Evolutionary conservation across 1,284 basidiomycete genomes (phyloP).

Genomic region (Pyrrhoderma lamaoense): DNA sequence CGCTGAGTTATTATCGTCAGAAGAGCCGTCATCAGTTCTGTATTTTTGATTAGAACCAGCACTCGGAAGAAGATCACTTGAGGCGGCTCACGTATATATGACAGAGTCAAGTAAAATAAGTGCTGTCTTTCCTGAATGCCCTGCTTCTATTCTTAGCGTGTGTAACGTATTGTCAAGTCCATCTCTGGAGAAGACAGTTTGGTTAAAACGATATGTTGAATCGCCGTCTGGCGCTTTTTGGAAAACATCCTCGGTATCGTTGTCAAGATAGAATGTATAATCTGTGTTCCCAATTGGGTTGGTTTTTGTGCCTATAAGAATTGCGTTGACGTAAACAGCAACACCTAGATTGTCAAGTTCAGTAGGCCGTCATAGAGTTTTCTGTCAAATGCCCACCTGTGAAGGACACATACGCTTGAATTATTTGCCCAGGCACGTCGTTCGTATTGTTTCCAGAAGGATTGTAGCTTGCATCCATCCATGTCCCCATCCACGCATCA

Average conservation of each 20-base stretch:
- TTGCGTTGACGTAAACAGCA: constrained; percentile 12
- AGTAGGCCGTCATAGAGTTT: background rate
- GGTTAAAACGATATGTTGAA: constrained; percentile 1
- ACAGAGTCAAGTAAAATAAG: constrained; percentile 13
- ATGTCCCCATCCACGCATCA: constrained; percentile 9
- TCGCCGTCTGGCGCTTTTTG: constrained; percentile 5
- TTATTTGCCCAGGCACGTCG: constrained; percentile 9
- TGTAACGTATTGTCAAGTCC: constrained; percentile 5
- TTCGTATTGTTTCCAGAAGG: background rate
- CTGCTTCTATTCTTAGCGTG: constrained; percentile 3
- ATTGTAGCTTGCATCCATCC: constrained; percentile 14
- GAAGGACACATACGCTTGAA: constrained; percentile 8
- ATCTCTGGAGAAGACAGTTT: constrained; percentile 1
- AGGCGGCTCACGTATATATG: constrained; percentile 13
- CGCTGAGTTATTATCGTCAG: background rate
- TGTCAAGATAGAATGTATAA: constrained; percentile 13
- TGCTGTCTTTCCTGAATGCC: constrained; percentile 6
- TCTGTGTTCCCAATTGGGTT: constrained; percentile 11
- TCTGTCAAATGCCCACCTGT: constrained; percentile 3
- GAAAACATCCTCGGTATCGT: background rate
- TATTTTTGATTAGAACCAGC: background rate
- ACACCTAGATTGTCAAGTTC: constrained; percentile 1
- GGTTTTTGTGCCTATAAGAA: constrained; percentile 4
- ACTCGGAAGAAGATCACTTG: no score
- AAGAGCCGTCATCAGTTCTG: constrained; percentile 6